These are phyloP conservation scores for Penicillium sp. DNA, from an alignment of 2,329 filamentous ascomycete genomes.

Conservation along the genomic window DNA sequence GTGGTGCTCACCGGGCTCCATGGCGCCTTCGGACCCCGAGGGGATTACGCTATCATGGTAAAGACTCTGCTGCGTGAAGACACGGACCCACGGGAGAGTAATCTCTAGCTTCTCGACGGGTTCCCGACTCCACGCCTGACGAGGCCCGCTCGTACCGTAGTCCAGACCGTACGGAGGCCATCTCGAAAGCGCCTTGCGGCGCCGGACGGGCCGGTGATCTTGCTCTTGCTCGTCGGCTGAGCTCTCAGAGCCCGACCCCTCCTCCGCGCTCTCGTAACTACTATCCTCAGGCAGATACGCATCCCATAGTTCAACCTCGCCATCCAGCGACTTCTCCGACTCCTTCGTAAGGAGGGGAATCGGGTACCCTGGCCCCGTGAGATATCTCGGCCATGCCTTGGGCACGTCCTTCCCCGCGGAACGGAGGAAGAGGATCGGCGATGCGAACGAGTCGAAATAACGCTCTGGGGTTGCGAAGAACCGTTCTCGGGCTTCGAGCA, in stretches of 20 bases:
- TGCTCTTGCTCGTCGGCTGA: not conserved
- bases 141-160: constrained; percentile 32
- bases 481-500: constrained; percentile 40
- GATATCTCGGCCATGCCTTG: constrained; percentile 37
- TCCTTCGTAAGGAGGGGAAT: constrained; percentile 33
- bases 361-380: constrained; percentile 40
- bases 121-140: constrained; percentile 20
- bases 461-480: constrained; percentile 44
- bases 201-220: constrained; percentile 28
- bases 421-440: constrained; percentile 48
- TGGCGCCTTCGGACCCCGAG: not conserved
- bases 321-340: not conserved
- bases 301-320: constrained; percentile 16
- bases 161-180: constrained; percentile 48
- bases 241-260: not conserved
- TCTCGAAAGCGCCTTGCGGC: constrained; percentile 42
- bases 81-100: constrained; percentile 38
- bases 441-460: constrained; percentile 52
- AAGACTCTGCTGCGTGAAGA: constrained; percentile 26
- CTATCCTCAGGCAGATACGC: constrained; percentile 7
- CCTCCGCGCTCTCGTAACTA: not conserved
- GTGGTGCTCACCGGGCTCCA: too few relatives aligned
- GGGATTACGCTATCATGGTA: not conserved
- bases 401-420: constrained; percentile 47
- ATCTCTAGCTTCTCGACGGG: constrained; percentile 34